Evolutionary conservation across 805 yeast genomes (phyloP).

Genomic region (Tanozyma kutaoensis): DNA sequence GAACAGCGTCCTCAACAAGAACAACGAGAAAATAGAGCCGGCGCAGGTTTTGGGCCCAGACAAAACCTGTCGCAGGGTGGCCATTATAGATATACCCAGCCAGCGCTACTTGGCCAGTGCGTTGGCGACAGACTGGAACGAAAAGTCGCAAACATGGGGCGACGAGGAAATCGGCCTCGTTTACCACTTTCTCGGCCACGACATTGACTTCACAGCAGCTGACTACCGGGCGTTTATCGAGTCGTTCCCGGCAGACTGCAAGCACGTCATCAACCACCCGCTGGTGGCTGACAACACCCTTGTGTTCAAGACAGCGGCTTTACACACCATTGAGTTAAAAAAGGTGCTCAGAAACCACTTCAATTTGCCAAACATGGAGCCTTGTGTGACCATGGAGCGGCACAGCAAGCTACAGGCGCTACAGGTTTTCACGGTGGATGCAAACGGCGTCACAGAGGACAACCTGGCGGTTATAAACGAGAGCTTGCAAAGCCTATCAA

Average conservation of each 20-base stretch:
- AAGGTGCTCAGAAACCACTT: conserved; percentile 31
- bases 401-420: conserved; percentile 14
- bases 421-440: conserved; percentile 15
- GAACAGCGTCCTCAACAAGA: conserved; percentile 35
- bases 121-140: no score
- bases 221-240: conserved; percentile 37
- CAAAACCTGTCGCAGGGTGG: conserved; percentile 41
- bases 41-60: conserved; percentile 61
- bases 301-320: conserved; percentile 42
- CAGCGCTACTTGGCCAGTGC: no score
- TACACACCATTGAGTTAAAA: conserved; percentile 42
- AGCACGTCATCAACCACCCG: conserved; percentile 68
- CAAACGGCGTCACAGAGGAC: conserved; percentile 10
- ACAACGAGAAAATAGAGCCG: conserved; percentile 50
- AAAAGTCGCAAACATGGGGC: conserved; percentile 11
- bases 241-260: conserved; percentile 34
- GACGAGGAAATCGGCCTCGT: conserved; percentile 36
- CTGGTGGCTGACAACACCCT: conserved; percentile 47
- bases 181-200: conserved; percentile 67
- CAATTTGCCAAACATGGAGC: conserved; percentile 24
- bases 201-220: conserved; percentile 30
- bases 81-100: conserved; percentile 66
- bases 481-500: conserved; percentile 14
- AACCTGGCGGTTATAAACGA: conserved; percentile 5
- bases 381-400: conserved; percentile 5